Evolutionary conservation across 805 yeast genomes (phyloP).

Genomic region (Zygoascus biomembranicola): DNA sequence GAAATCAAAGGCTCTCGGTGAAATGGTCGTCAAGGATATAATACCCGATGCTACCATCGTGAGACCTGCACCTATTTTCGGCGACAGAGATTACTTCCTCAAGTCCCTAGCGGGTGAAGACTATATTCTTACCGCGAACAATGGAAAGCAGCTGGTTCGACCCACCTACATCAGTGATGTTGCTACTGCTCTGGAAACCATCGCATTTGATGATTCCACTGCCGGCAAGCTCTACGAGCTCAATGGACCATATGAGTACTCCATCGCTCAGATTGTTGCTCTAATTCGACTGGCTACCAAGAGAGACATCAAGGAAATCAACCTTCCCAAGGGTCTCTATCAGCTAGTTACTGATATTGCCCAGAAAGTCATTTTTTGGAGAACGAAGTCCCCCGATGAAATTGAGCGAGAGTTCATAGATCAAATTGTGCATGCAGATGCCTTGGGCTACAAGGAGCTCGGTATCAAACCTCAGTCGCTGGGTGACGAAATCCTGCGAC

Average conservation of each 20-base stretch:
- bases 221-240: conserved; percentile 69
- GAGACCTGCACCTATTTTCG: conserved; percentile 76
- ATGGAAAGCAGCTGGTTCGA: conserved; percentile 49
- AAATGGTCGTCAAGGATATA: conserved; percentile 56
- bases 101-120: conserved; percentile 49
- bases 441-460: conserved; percentile 59
- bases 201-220: conserved; percentile 76
- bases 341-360: conserved; percentile 29
- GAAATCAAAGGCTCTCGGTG: conserved; percentile 75
- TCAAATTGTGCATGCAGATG: conserved; percentile 48
- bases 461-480: conserved; percentile 39
- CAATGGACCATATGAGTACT: conserved; percentile 59
- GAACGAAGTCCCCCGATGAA: conserved; percentile 57
- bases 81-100: conserved; percentile 63
- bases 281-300: conserved; percentile 56
- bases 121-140: conserved; percentile 58
- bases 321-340: conserved; percentile 34
- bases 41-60: conserved; percentile 75
- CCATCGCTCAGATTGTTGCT: conserved; percentile 57
- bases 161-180: conserved; percentile 77
- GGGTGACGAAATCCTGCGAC: conserved; percentile 9
- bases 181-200: conserved; percentile 67
- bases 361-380: conserved; percentile 37
- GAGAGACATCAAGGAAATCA: conserved; percentile 32
- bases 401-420: conserved; percentile 63